Evolutionary conservation across 2,329 filamentous ascomycete species (phyloP).

Genomic region (Cephalotrichum gorgonifer): DNA sequence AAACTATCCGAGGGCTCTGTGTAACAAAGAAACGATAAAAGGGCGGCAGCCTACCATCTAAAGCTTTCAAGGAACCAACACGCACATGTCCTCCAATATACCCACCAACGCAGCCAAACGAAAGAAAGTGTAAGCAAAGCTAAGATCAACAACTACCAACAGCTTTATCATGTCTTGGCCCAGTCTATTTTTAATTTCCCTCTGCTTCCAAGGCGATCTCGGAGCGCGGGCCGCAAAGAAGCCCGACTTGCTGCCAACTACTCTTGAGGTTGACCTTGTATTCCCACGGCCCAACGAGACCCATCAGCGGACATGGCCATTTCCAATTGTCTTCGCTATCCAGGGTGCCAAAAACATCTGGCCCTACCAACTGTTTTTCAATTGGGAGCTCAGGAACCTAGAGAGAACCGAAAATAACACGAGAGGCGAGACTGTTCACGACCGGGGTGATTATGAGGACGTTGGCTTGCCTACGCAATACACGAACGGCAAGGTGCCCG

Average conservation of each 20-base stretch:
- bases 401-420: too few species aligned
- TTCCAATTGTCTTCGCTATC: slow-evolving; percentile 16
- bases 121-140: too few species aligned
- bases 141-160: too few species aligned
- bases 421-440: neutral
- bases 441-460: neutral
- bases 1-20: too few species aligned
- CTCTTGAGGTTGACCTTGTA: slow-evolving; percentile 13
- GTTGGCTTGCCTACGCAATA: neutral
- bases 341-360: slow-evolving; percentile 10
- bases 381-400: neutral
- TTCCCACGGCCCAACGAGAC: slow-evolving; percentile 17
- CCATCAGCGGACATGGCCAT: slow-evolving; percentile 11
- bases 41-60: too few species aligned
- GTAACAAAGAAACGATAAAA: too few species aligned
- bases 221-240: neutral
- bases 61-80: too few species aligned
- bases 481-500: neutral
- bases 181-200: too few species aligned
- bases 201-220: too few species aligned
- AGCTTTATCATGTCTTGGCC: too few species aligned
- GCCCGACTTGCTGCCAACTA: neutral
- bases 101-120: too few species aligned
- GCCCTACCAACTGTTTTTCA: slow-evolving; percentile 4
- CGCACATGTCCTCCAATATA: too few species aligned